Percentiles rank a stretch among this genome's conserved stretches.
These are phyloP conservation scores for Zygosaccharomyces sapae DNA, from an alignment of 1,139 yeast species.

Conservation along the genomic window DNA sequence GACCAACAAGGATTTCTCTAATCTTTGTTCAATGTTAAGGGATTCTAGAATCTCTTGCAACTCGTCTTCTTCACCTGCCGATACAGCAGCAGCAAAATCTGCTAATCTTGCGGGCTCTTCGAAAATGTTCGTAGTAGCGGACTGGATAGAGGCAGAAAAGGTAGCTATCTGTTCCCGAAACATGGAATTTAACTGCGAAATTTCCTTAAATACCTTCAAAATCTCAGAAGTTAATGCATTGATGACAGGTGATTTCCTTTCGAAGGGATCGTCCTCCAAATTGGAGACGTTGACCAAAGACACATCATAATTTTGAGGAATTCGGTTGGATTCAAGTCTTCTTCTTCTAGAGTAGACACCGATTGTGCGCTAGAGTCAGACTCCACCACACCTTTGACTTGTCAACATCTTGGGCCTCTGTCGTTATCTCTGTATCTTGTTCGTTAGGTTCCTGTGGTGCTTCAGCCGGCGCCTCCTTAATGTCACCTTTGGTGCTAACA, in stretches of 20 bases:
- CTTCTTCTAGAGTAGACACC: constrained; percentile 27
- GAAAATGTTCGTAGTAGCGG: constrained; percentile 60
- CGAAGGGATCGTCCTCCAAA: constrained; percentile 72
- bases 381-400: background rate
- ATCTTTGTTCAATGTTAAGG: constrained; percentile 66
- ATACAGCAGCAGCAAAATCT: constrained; percentile 73
- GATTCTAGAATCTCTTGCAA: constrained; percentile 70
- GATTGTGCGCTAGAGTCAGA: constrained; percentile 14
- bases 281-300: constrained; percentile 67
- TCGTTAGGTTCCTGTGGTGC: constrained; percentile 17
- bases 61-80: constrained; percentile 64
- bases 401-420: constrained; percentile 34
- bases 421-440: constrained; percentile 31
- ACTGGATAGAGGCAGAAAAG: constrained; percentile 65
- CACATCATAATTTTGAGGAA: constrained; percentile 63
- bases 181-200: constrained; percentile 53
- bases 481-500: constrained; percentile 48
- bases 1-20: constrained; percentile 70
- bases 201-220: constrained; percentile 58
- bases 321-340: constrained; percentile 48
- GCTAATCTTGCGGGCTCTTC: constrained; percentile 73
- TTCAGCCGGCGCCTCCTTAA: constrained; percentile 7
- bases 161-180: constrained; percentile 66
- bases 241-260: constrained; percentile 68
- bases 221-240: constrained; percentile 69